These are phyloP conservation scores for Trametes cinnabarina DNA, from an alignment of 768 basidiomycete species.

Conservation along the genomic window DNA sequence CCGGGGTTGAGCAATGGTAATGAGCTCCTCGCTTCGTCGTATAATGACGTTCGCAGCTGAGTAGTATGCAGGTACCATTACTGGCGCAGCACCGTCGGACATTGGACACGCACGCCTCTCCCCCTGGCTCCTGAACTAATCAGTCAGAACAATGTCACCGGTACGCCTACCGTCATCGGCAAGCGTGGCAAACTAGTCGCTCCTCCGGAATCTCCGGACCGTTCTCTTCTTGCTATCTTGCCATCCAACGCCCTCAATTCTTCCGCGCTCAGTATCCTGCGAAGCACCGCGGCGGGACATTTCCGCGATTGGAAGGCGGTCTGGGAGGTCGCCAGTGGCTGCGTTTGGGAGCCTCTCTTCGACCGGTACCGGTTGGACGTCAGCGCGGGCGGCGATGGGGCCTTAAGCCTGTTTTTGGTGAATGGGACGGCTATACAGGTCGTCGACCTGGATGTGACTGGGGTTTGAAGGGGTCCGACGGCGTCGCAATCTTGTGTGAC, in stretches of 20 bases:
- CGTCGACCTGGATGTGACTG: constrained; percentile 26
- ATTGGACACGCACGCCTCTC: constrained; percentile 36
- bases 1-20: constrained; percentile 35
- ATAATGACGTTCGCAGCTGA: not conserved
- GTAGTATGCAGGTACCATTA: constrained; percentile 25
- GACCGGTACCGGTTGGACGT: constrained; percentile 31
- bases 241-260: constrained; percentile 37
- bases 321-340: constrained; percentile 32
- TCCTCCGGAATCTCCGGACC: constrained; percentile 8
- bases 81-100: constrained; percentile 27
- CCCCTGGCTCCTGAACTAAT: constrained; percentile 26
- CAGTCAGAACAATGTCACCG: constrained; percentile 35
- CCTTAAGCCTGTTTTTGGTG: constrained; percentile 35
- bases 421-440: constrained; percentile 32
- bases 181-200: constrained; percentile 38
- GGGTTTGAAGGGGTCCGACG: not conserved
- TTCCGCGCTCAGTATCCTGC: constrained; percentile 32
- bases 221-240: constrained; percentile 29
- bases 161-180: constrained; percentile 36
- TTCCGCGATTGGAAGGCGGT: constrained; percentile 35
- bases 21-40: not conserved
- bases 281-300: constrained; percentile 30
- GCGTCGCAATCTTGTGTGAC: not conserved
- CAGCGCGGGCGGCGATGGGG: constrained; percentile 25
- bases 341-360: constrained; percentile 34